Percentiles rank a stretch among this genome's conserved stretches.
Conservation (phyloP, 2,329 filamentous ascomycete species). For the Pestalotiopsis sp. region DNA sequence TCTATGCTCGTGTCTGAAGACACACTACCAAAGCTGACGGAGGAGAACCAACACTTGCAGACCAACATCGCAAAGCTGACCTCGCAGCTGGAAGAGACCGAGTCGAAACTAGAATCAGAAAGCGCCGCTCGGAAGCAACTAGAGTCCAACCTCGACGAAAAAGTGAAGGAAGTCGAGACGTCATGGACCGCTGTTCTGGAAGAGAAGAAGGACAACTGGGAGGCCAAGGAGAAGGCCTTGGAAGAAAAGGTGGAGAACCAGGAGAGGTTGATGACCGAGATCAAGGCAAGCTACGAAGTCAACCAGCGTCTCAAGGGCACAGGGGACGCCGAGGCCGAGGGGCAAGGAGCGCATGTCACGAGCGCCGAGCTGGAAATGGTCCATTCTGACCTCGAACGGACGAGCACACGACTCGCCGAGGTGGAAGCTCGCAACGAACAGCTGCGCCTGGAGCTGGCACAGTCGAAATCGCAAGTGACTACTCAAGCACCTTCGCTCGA, state of each 20-base stretch:
- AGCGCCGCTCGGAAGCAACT: conserved; percentile 71
- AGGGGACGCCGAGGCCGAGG: conserved; percentile 62
- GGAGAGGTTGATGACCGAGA: conserved; percentile 86
- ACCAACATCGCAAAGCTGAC: conserved; percentile 76
- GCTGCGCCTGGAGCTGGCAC: conserved; percentile 85
- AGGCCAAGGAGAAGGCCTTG: conserved; percentile 84
- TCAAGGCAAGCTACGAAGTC: conserved; percentile 97
- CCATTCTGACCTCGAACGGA: conserved; percentile 86
- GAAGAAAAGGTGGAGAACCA: conserved; percentile 96
- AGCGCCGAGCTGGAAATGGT: conserved; percentile 94
- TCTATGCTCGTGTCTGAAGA: conserved; percentile 91
- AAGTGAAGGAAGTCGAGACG: conserved; percentile 85
- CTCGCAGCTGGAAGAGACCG: conserved; percentile 79
- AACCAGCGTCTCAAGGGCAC: conserved; percentile 83
- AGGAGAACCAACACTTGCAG: conserved; percentile 88
- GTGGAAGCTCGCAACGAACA: conserved; percentile 95
- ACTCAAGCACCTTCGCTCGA: conserved; percentile 69
- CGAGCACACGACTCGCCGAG: conserved; percentile 83
- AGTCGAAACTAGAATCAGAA: conserved; percentile 80
- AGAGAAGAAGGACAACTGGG: conserved; percentile 97
- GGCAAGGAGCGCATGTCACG: conserved; percentile 67
- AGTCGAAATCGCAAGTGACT: conserved; percentile 76
- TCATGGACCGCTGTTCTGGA: conserved; percentile 89
- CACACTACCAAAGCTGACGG: conserved; percentile 84
- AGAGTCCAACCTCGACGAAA: conserved; percentile 76